phyloP scores from a whole-genome alignment of 306 rosid species.

The cucumber (Cucumis sativus) region Cucumber_9930_V3 NC_026656.2:19011501-19012000 shows the following conservation, averaged over 20 bases:
- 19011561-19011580: slow-evolving; percentile 67
- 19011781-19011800: neutral
- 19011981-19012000: neutral
- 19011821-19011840: neutral
- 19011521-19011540: slow-evolving; percentile 65
- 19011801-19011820: neutral
- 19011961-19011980: neutral
- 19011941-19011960: neutral
- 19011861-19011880: neutral
- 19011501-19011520: slow-evolving; percentile 83
- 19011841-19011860: neutral
- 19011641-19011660: slow-evolving; percentile 35
- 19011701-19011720: neutral
- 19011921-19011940: neutral
- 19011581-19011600: slow-evolving; percentile 95
- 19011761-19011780: neutral
- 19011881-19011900: neutral
- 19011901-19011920: neutral
- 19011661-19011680: neutral
- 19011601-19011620: slow-evolving; percentile 64
- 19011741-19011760: neutral
- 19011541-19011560: slow-evolving; percentile 58
- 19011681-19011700: neutral
- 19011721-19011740: neutral
- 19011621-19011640: slow-evolving; percentile 51